Evolutionary conservation across 371 early-diverging fungal genomes (phyloP).

Genomic region (Chytridium lagenaria): DNA sequence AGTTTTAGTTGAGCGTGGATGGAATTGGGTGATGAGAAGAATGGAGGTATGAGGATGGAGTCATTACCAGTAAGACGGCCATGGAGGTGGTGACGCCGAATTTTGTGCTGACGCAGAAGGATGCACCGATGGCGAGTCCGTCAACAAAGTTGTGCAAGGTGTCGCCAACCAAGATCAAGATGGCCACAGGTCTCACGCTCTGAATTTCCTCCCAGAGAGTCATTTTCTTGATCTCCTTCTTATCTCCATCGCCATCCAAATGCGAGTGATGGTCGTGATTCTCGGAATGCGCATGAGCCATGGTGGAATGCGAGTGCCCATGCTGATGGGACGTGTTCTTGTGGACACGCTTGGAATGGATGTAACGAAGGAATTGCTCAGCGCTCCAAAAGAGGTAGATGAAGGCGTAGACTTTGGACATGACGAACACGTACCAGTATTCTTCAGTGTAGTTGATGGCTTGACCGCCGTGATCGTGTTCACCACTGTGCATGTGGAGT

Average conservation of each 20-base stretch:
- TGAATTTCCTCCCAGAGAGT: conserved; percentile 4
- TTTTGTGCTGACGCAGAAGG: conserved; percentile 62
- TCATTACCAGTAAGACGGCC: conserved; percentile 75
- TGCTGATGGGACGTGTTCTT: too few species aligned
- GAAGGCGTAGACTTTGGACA: neutral
- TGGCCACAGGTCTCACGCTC: conserved; percentile 68
- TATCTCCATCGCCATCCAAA: neutral
- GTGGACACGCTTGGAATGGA: neutral
- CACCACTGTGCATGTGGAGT: conserved; percentile 3
- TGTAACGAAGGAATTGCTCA: neutral
- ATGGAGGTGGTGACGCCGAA: conserved; percentile 84
- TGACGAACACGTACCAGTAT: neutral
- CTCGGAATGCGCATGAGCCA: neutral
- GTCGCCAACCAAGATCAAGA: conserved; percentile 85
- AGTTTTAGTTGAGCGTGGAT: too few species aligned
- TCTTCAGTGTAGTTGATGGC: neutral
- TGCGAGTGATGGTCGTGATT: neutral
- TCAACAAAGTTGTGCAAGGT: conserved; percentile 92
- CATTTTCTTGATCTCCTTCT: neutral
- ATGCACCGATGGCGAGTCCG: conserved; percentile 89
- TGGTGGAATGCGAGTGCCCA: neutral
- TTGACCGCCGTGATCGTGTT: conserved; percentile 3
- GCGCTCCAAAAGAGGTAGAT: conserved; percentile 12
- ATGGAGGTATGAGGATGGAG: neutral
- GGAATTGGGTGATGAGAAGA: too few species aligned